These are phyloP conservation scores for Protomyces arabidopsidicola DNA, from an alignment of 1,139 yeast genomes.

Conservation along the genomic window DNA sequence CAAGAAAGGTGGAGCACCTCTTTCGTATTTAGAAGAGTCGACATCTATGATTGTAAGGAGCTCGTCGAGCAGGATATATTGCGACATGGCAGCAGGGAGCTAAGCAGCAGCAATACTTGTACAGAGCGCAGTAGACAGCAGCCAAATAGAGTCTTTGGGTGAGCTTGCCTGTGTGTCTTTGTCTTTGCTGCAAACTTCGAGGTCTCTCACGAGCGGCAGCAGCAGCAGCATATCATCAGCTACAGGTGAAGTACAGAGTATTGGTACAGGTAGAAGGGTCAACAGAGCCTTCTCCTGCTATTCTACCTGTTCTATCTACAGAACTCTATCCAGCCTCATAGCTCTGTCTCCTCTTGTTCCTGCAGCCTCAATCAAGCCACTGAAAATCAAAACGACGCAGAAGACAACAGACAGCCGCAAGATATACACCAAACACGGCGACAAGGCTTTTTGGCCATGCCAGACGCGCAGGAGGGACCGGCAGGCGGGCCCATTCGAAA, in stretches of 20 bases:
- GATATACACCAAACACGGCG: too few species aligned
- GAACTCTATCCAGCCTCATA: too few species aligned
- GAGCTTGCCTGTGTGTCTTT: neutral
- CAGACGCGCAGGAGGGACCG: neutral
- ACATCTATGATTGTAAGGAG: slow-evolving; percentile 80
- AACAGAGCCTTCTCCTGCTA: too few species aligned
- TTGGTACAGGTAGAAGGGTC: too few species aligned
- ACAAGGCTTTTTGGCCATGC: neutral
- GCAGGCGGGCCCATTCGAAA: slow-evolving; percentile 29
- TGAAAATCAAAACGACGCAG: too few species aligned
- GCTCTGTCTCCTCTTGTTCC: too few species aligned
- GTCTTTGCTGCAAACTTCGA: neutral
- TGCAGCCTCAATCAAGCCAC: too few species aligned
- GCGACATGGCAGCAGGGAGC: neutral
- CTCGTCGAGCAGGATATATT: slow-evolving; percentile 79
- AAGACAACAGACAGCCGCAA: too few species aligned
- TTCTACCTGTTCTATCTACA: too few species aligned
- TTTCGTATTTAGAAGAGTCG: slow-evolving; percentile 87
- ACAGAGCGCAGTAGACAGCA: neutral
- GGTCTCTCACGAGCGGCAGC: neutral
- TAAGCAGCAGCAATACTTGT: neutral
- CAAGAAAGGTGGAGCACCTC: slow-evolving; percentile 36
- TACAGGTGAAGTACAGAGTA: too few species aligned
- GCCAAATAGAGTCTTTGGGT: neutral
- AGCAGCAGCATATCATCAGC: neutral